Evolutionary conservation across 257 asterid genomes (phyloP).

Genomic region (Plantago major): DNA sequence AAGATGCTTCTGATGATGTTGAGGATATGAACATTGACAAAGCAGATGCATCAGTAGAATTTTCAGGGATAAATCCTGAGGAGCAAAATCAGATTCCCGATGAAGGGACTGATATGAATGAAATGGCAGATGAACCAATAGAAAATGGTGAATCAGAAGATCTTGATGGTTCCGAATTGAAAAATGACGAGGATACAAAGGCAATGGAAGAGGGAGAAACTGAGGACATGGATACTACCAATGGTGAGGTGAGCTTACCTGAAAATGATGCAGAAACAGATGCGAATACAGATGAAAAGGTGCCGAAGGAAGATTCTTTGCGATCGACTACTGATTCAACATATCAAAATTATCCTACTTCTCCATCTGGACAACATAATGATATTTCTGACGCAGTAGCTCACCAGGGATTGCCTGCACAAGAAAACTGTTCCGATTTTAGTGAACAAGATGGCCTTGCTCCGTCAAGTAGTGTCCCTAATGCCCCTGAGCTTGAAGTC

Average conservation of each 20-base stretch:
- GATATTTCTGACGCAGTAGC: constrained; percentile 34
- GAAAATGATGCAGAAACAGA: constrained; percentile 46
- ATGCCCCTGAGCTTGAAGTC: constrained; percentile 49
- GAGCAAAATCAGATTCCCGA: constrained; percentile 41
- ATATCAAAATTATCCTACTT: constrained; percentile 31
- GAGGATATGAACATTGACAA: constrained; percentile 68
- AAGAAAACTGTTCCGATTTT: constrained; percentile 38
- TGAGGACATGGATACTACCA: constrained; percentile 35
- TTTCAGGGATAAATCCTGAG: constrained; percentile 59
- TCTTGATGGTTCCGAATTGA: constrained; percentile 33
- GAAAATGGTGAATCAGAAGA: constrained; percentile 55
- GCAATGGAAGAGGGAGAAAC: constrained; percentile 38
- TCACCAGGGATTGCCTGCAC: constrained; percentile 41
- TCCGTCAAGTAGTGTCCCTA: constrained; percentile 54
- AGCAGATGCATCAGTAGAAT: constrained; percentile 57
- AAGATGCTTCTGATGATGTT: constrained; percentile 37
- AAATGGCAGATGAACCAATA: constrained; percentile 43
- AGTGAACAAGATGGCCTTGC: constrained; percentile 49
- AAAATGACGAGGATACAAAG: constrained; percentile 35
- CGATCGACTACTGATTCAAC: constrained; percentile 32
- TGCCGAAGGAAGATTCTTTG: constrained; percentile 31
- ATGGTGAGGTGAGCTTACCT: constrained; percentile 29
- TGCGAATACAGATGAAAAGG: constrained; percentile 26
- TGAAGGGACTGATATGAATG: constrained; percentile 43
- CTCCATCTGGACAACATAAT: constrained; percentile 37